A percentile compares a stretch with the other conserved stretches of the same genome.
Conservation (phyloP, 139 green algal species). For the Coelastrella sp. region DNA sequence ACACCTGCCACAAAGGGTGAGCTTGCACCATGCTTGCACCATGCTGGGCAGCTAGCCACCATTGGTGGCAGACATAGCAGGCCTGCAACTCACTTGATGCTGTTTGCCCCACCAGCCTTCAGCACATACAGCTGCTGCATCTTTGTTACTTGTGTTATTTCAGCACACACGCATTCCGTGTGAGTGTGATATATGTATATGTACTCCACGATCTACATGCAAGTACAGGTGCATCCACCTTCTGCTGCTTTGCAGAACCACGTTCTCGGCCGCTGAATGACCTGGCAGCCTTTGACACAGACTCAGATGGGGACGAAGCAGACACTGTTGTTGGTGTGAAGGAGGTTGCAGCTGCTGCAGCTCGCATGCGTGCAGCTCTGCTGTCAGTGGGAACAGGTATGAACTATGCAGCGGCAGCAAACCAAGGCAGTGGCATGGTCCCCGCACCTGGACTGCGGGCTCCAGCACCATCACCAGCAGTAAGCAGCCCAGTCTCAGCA, state of each 20-base stretch:
- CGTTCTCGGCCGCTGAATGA: constrained; percentile 31
- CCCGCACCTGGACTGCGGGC: neutral
- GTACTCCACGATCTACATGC: too few species aligned
- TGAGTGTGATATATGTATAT: too few species aligned
- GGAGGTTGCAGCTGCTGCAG: constrained; percentile 2
- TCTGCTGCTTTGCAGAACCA: neutral
- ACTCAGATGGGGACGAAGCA: constrained; percentile 17
- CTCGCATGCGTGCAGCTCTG: constrained; percentile 10
- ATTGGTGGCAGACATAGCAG: too few species aligned
- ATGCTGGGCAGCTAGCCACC: neutral
- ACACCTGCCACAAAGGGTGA: constrained; percentile 1
- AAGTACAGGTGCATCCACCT: too few species aligned
- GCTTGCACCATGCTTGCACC: neutral
- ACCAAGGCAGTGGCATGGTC: neutral
- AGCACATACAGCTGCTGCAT: neutral
- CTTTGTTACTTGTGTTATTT: too few species aligned
- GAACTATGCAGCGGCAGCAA: neutral
- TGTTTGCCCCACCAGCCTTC: neutral
- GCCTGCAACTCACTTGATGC: too few species aligned
- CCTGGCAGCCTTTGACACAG: neutral
- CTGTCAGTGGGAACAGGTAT: neutral
- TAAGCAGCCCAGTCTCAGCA: neutral
- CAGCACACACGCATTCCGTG: too few species aligned
- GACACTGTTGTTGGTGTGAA: neutral
- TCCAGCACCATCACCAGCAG: neutral